phyloP scores from a whole-genome alignment of 2,329 filamentous ascomycete species.

The Aquanectria penicillioides region DNA sequence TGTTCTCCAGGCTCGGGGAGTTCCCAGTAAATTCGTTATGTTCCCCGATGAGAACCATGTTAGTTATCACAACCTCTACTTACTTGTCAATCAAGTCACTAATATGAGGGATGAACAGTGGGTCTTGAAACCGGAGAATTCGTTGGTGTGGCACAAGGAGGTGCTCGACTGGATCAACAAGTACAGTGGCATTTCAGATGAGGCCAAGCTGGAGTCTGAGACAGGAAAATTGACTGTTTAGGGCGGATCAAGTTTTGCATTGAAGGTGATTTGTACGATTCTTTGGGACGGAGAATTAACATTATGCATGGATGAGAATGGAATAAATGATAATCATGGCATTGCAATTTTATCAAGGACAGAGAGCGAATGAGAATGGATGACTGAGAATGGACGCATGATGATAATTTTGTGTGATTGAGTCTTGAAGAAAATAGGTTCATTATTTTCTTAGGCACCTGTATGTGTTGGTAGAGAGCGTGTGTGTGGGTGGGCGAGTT shows the following conservation, averaged over 20 bases:
- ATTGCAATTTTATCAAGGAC: too few species aligned
- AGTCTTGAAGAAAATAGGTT: too few species aligned
- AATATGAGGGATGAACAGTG: slow-evolving; percentile 56
- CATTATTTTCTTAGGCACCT: too few species aligned
- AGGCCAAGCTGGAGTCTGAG: slow-evolving; percentile 32
- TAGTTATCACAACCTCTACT: slow-evolving; percentile 30
- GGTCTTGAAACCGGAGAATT: slow-evolving; percentile 93
- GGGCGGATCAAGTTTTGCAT: neutral
- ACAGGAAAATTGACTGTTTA: slow-evolving; percentile 32
- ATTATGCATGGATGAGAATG: neutral
- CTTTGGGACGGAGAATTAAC: neutral
- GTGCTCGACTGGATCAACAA: slow-evolving; percentile 83
- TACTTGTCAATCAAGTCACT: neutral
- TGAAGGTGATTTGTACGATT: neutral
- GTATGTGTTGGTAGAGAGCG: too few species aligned
- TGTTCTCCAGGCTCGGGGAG: slow-evolving; percentile 77
- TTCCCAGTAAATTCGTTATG: slow-evolving; percentile 81
- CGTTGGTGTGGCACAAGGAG: slow-evolving; percentile 86
- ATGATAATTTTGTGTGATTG: neutral
- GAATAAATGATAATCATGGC: neutral
- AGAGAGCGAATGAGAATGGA: slow-evolving; percentile 1
- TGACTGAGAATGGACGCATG: too few species aligned
- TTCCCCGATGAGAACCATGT: slow-evolving; percentile 80
- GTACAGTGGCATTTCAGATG: slow-evolving; percentile 58
- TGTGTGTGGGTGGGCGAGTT: neutral